A percentile compares a stretch with the other conserved stretches of the same genome.
Evolutionary conservation across 2,329 filamentous ascomycete species (phyloP).

Genomic region (Ascochyta rabiei): DNA sequence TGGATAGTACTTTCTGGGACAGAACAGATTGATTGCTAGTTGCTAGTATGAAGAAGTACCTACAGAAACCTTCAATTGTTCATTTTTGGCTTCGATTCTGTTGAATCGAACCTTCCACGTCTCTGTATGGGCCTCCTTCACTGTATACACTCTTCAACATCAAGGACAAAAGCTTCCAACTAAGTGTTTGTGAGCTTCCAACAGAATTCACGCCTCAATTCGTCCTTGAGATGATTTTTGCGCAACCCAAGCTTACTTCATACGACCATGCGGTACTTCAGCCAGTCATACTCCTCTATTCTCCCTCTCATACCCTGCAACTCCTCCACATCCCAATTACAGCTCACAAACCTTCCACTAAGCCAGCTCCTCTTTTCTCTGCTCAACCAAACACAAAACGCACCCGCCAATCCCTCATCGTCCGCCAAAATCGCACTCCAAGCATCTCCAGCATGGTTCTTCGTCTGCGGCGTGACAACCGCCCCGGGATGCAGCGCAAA

Average conservation of each 20-base stretch:
- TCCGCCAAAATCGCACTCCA: conserved; percentile 21
- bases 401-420: conserved; percentile 35
- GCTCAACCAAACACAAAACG: conserved; percentile 33
- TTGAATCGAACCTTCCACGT: too few species aligned
- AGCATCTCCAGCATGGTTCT: conserved; percentile 4
- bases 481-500: conserved; percentile 32
- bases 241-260: not conserved
- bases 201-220: too few species aligned
- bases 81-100: too few species aligned
- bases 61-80: too few species aligned
- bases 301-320: conserved; percentile 18
- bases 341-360: conserved; percentile 30
- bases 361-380: conserved; percentile 29
- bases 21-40: too few species aligned
- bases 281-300: conserved; percentile 10
- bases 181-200: too few species aligned
- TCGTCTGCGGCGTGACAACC: conserved; percentile 26
- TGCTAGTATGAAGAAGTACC: too few species aligned
- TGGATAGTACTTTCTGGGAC: too few species aligned
- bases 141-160: too few species aligned
- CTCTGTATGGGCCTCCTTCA: too few species aligned
- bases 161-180: too few species aligned
- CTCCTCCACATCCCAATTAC: conserved; percentile 39
- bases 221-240: too few species aligned
- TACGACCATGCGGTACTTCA: conserved; percentile 18